Conservation (phyloP, 2,329 filamentous ascomycete genomes). For the Penicillium palitans region DNA sequence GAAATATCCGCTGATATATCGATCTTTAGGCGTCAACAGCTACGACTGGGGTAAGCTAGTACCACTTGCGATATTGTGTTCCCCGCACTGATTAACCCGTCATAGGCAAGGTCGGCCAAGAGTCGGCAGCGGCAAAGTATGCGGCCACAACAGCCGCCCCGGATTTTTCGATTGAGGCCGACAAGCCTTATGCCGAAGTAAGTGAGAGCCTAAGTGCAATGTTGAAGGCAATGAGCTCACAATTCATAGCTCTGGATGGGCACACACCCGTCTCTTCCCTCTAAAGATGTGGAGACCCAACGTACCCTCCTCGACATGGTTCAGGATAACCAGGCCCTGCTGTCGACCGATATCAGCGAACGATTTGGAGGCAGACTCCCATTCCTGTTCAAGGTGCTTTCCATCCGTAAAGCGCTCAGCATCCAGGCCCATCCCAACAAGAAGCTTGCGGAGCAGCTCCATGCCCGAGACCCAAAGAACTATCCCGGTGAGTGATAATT, state of each 20-base stretch:
- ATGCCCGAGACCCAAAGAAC: constrained; percentile 83
- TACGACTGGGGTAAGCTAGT: constrained; percentile 82
- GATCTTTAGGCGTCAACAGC: constrained; percentile 78
- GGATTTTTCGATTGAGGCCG: constrained; percentile 74
- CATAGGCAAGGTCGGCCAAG: constrained; percentile 77
- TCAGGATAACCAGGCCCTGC: constrained; percentile 78
- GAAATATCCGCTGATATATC: not conserved
- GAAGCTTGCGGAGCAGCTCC: constrained; percentile 84
- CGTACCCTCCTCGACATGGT: constrained; percentile 85
- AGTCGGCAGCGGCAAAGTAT: constrained; percentile 85
- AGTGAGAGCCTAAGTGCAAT: not conserved
- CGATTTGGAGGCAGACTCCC: constrained; percentile 81
- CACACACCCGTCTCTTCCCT: constrained; percentile 93
- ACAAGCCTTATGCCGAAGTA: constrained; percentile 94
- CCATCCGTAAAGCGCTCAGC: constrained; percentile 90
- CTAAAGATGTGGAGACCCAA: constrained; percentile 80
- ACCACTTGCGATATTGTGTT: constrained; percentile 12
- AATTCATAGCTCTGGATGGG: constrained; percentile 88
- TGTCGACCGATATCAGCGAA: constrained; percentile 70
- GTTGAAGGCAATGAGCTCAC: constrained; percentile 9
- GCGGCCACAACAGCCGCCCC: constrained; percentile 78
- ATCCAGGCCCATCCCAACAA: constrained; percentile 98
- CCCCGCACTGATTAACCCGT: constrained; percentile 31
- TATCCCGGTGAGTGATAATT: constrained; percentile 63
- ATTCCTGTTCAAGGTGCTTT: constrained; percentile 97